A percentile compares a stretch with the other conserved stretches of the same genome.
Evolutionary conservation across 2,329 filamentous ascomycete species (phyloP).

Genomic region (Periglandula ipomoeae): DNA sequence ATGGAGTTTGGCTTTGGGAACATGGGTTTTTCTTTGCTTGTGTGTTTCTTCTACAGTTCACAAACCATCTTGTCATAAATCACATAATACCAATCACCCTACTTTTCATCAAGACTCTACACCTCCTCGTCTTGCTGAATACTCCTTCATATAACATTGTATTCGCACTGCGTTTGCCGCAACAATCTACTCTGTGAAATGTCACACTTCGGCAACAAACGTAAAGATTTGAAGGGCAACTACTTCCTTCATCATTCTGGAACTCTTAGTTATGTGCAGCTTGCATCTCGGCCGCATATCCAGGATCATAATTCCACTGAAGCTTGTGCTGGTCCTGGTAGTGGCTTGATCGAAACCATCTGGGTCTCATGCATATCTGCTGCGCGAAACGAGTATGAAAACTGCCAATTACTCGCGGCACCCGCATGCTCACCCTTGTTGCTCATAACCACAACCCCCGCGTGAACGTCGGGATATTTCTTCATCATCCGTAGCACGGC

Average conservation of each 20-base stretch:
- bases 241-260: too few relatives aligned
- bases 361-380: conserved; percentile 35
- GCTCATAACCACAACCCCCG: conserved; percentile 43
- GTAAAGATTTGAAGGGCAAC: too few relatives aligned
- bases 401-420: conserved; percentile 44
- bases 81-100: too few relatives aligned
- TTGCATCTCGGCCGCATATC: too few relatives aligned
- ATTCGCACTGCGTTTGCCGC: too few relatives aligned
- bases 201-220: too few relatives aligned
- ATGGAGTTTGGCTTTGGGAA: background rate
- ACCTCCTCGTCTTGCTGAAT: too few relatives aligned
- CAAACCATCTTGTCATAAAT: too few relatives aligned
- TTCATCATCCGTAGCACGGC: conserved; percentile 38
- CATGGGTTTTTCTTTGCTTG: background rate
- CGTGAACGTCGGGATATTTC: conserved; percentile 35
- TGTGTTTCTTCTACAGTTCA: background rate
- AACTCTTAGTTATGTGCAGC: too few relatives aligned
- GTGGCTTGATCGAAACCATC: conserved; percentile 31
- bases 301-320: background rate
- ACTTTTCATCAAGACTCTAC: too few relatives aligned
- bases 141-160: too few relatives aligned
- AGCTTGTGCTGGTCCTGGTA: background rate
- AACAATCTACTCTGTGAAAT: too few relatives aligned
- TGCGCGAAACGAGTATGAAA: conserved; percentile 42
- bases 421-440: conserved; percentile 38